Evolutionary conservation across 129 eudicot species (phyloP).

Genomic region (Chrysanthemum makinoi): DNA sequence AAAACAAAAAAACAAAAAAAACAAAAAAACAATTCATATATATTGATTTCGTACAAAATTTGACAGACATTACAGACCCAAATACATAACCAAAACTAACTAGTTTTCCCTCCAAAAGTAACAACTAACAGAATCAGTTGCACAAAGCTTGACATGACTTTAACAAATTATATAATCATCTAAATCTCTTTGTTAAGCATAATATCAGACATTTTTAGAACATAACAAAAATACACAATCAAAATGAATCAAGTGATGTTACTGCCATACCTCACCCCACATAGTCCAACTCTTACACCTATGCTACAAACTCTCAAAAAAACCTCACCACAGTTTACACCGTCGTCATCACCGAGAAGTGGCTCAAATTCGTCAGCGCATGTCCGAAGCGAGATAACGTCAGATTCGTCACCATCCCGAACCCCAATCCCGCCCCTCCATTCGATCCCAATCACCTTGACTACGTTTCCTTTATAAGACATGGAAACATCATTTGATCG

Average conservation of each 20-base stretch:
- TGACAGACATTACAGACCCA: too few species aligned
- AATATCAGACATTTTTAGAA: background rate
- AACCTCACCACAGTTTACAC: conserved; percentile 30
- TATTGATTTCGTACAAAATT: too few species aligned
- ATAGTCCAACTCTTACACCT: conserved; percentile 59
- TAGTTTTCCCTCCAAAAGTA: too few species aligned
- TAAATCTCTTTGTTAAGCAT: background rate
- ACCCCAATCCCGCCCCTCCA: conserved; percentile 41
- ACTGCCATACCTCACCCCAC: conserved; percentile 66
- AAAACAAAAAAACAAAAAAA: too few species aligned
- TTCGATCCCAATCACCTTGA: too few species aligned
- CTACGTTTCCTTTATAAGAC: conserved; percentile 17
- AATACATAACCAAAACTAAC: too few species aligned
- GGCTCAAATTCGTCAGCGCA: conserved; percentile 46
- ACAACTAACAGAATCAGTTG: too few species aligned
- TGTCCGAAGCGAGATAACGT: conserved; percentile 30
- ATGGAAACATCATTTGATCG: conserved; percentile 48
- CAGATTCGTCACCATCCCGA: conserved; percentile 49
- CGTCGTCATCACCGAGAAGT: conserved; percentile 63
- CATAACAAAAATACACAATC: too few species aligned
- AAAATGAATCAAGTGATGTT: conserved; percentile 37
- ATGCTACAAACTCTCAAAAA: conserved; percentile 36
- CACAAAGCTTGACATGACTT: too few species aligned
- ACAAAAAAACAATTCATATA: too few species aligned
- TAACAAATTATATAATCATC: too few species aligned